A percentile compares a stretch with the other conserved stretches of the same genome.
phyloP scores from a whole-genome alignment of 2,329 filamentous ascomycete genomes.

The Paecilomyces variotii region DNA sequence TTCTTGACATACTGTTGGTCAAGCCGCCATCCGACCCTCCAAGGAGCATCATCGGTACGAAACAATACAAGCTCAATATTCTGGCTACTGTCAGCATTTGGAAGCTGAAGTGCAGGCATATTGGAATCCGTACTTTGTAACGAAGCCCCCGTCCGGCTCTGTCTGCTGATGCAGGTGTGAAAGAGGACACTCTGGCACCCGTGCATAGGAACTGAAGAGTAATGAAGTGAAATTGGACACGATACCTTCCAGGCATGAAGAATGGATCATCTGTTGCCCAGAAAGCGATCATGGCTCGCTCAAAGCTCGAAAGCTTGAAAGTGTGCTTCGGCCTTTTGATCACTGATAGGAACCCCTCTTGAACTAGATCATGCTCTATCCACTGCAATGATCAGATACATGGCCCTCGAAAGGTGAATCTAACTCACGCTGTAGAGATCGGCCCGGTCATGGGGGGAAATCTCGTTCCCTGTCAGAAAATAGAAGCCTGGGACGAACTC shows the following conservation, averaged over 20 bases:
- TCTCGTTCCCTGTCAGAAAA: slow-evolving; percentile 2
- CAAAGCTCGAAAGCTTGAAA: slow-evolving; percentile 2
- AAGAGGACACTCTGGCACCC: slow-evolving; percentile 1
- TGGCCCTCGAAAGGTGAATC: slow-evolving; percentile 2
- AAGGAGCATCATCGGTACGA: neutral
- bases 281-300: slow-evolving; percentile 2
- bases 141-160: neutral
- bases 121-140: slow-evolving; percentile 4
- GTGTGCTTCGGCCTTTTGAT: neutral
- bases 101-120: neutral
- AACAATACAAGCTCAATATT: neutral
- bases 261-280: slow-evolving; percentile 4
- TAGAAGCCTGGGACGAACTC: slow-evolving; percentile 5
- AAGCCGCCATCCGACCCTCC: neutral
- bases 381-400: slow-evolving; percentile 3
- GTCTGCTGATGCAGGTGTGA: slow-evolving; percentile 1
- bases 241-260: slow-evolving; percentile 4
- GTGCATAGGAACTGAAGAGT: slow-evolving; percentile 3
- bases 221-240: slow-evolving; percentile 5
- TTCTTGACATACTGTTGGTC: neutral
- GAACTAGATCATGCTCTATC: slow-evolving; percentile 5
- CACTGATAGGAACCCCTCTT: neutral
- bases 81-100: neutral
- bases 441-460: slow-evolving; percentile 1
- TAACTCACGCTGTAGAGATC: slow-evolving; percentile 5